Evolutionary conservation across 345 rosid species (phyloP), one percentile per base, ranked within the genome.

Genomic region (Schrenkiella parvula): DNA sequence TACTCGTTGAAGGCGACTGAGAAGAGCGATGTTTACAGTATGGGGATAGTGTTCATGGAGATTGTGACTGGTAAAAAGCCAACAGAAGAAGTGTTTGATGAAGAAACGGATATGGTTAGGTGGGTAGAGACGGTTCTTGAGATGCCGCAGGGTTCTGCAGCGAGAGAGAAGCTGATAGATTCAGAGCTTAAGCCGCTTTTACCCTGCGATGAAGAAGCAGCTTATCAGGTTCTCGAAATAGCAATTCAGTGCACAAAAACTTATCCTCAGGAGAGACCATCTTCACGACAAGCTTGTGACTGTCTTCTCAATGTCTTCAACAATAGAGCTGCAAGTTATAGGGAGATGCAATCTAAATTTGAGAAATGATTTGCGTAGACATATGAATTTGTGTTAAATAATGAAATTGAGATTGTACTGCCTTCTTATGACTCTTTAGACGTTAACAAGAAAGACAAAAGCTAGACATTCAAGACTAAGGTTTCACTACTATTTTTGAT

Each of bases 41-140:
- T 88, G 87, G 97, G 99, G 1, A 91, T 95, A 6, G 93, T 95
- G 78, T 81, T 91, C 62, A 87, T 95, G 82, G 99, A 95, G 88
- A 86, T 95, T 12, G 92, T 95, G 4, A 83, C 84, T 0, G 99
- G 99, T 47, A 91, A 81, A 77, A 85, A 82, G 87, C 98, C 99
- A 10, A 91, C 93, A 0, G 98, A 86, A 57, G 81, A 69, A 25
- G 15, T 46, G 8, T 95, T 87, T 17, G 89, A 80, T 26, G 78
- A 69, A 47, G 96, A 89, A 8, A 81, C 79, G 80, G 90, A 88
- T 81, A 89, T 95, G 92, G 93, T 89, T 73, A 88, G 89, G 64
- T 95, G 99, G 99, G 88, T 88, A 39, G 89, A 86, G 80, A 82
- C 14, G 1, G 80, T 58, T 43, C 77, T 85, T 4, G 89, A 86